Evolutionary conservation across 345 rosid species (phyloP).

Genomic region (Pseudoturritis turrita): DNA sequence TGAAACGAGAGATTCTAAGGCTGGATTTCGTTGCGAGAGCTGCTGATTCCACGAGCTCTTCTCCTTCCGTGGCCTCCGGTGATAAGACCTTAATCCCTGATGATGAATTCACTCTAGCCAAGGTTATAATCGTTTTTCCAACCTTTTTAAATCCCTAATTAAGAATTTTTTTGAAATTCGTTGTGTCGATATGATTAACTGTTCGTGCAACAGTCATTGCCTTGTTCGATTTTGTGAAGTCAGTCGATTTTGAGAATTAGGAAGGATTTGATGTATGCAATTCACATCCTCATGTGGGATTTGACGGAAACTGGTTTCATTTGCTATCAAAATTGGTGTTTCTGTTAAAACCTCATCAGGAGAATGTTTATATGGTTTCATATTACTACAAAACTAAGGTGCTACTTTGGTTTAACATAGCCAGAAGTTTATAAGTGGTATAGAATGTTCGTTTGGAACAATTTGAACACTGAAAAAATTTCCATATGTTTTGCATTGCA

Average conservation of each 20-base stretch:
- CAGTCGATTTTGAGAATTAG: neutral
- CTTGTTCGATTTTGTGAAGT: neutral
- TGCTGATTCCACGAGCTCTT: constrained; percentile 66
- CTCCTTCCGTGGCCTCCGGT: constrained; percentile 34
- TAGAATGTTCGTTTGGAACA: neutral
- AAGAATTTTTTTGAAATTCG: neutral
- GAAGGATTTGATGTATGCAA: neutral
- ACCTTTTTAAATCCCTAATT: neutral
- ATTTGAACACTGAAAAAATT: neutral
- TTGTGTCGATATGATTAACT: neutral
- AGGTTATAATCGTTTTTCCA: constrained; percentile 39
- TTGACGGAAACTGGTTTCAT: neutral
- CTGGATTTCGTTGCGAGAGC: constrained; percentile 40
- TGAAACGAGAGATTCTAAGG: constrained; percentile 17
- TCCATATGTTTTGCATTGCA: constrained; percentile 31
- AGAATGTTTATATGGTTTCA: neutral
- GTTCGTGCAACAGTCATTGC: neutral
- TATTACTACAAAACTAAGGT: neutral
- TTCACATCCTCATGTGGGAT: neutral
- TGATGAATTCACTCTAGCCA: constrained; percentile 72
- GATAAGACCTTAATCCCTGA: constrained; percentile 53
- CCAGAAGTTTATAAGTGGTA: neutral
- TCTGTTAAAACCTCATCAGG: neutral
- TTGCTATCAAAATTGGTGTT: neutral
- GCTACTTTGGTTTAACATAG: neutral